A percentile compares a stretch with the other conserved stretches of the same genome.
Evolutionary conservation across 805 yeast species (phyloP).

Genomic region (Starmerella stellata): DNA sequence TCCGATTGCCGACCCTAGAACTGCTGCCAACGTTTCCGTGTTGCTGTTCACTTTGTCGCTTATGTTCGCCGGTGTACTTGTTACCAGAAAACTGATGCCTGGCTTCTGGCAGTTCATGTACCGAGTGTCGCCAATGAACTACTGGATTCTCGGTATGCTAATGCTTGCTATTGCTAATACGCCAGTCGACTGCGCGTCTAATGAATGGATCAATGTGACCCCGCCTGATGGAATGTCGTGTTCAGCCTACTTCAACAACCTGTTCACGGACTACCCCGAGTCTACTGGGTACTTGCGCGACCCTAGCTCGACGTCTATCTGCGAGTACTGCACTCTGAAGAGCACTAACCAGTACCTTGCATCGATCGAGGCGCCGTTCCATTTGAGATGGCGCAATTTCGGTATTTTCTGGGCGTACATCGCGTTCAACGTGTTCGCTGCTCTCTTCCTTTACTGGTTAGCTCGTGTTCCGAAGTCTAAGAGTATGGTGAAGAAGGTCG

Average conservation of each 20-base stretch:
- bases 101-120: slow-evolving; percentile 77
- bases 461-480: slow-evolving; percentile 19
- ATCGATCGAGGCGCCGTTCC: slow-evolving; percentile 29
- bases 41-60: slow-evolving; percentile 40
- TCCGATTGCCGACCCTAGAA: slow-evolving; percentile 45
- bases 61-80: slow-evolving; percentile 54
- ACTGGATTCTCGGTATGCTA: slow-evolving; percentile 42
- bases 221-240: slow-evolving; percentile 53
- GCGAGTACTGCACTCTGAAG: slow-evolving; percentile 28
- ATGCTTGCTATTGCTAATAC: slow-evolving; percentile 33
- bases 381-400: slow-evolving; percentile 45
- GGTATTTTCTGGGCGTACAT: slow-evolving; percentile 45
- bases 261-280: slow-evolving; percentile 22
- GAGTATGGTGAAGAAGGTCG: slow-evolving; percentile 15
- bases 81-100: slow-evolving; percentile 41
- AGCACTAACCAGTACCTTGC: slow-evolving; percentile 30
- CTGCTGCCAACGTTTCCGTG: slow-evolving; percentile 44
- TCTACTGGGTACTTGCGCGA: slow-evolving; percentile 39
- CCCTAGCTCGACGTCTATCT: slow-evolving; percentile 29
- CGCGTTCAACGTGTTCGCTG: slow-evolving; percentile 31
- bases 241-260: slow-evolving; percentile 33
- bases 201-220: slow-evolving; percentile 33
- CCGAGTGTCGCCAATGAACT: slow-evolving; percentile 52
- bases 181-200: slow-evolving; percentile 31
- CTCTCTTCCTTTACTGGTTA: slow-evolving; percentile 21